Evolutionary conservation across 192 early-diverging fungal genomes (phyloP).

Genomic region (Coemansia sp.): DNA sequence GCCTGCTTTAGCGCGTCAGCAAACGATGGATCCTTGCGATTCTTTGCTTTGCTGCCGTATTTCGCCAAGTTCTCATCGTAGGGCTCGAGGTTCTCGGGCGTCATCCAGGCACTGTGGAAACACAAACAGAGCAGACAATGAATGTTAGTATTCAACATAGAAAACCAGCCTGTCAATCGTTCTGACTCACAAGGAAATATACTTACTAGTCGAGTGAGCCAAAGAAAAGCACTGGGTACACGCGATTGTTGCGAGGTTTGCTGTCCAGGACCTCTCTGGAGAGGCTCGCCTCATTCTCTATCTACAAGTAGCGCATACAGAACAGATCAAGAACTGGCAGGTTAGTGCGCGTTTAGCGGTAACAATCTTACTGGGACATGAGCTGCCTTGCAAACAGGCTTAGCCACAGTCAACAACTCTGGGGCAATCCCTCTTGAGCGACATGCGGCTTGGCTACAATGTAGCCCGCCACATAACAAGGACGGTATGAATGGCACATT

Average conservation of each 20-base stretch:
- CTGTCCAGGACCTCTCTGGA: slow-evolving; percentile 47
- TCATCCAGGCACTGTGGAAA: slow-evolving; percentile 50
- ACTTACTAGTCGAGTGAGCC: slow-evolving; percentile 60
- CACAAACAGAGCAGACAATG: neutral
- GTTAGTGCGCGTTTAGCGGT: neutral
- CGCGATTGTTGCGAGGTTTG: slow-evolving; percentile 52
- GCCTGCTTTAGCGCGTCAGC: slow-evolving; percentile 53
- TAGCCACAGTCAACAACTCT: neutral
- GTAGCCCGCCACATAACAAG: neutral
- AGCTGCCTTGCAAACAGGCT: neutral
- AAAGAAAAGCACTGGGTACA: slow-evolving; percentile 55
- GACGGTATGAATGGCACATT: slow-evolving; percentile 10
- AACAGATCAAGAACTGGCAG: neutral
- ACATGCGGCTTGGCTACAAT: neutral
- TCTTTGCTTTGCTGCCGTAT: slow-evolving; percentile 49
- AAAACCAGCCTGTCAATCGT: neutral
- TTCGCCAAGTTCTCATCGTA: slow-evolving; percentile 52
- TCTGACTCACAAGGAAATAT: neutral
- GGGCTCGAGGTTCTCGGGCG: slow-evolving; percentile 49
- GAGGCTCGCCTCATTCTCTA: slow-evolving; percentile 41
- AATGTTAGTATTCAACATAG: neutral
- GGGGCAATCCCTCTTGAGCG: slow-evolving; percentile 5
- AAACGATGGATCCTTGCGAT: slow-evolving; percentile 54
- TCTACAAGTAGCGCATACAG: slow-evolving; percentile 28
- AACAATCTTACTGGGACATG: neutral